phyloP scores from a whole-genome alignment of 2,329 filamentous ascomycete genomes.

The Colletotrichum sp. region DNA sequence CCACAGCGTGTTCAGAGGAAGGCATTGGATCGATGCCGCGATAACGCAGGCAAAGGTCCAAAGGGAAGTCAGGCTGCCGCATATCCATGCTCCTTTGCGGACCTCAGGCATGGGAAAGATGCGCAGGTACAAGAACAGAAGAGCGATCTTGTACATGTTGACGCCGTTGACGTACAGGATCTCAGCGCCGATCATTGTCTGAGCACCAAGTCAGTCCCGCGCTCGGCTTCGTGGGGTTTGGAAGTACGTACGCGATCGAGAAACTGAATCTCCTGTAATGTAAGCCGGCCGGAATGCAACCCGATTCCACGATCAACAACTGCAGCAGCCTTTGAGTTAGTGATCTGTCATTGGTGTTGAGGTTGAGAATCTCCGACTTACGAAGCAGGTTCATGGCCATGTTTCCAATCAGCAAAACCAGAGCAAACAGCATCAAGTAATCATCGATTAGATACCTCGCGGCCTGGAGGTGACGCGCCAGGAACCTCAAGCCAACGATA shows the following conservation, averaged over 20 bases:
- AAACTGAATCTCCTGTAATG: slow-evolving; percentile 4
- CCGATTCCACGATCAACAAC: slow-evolving; percentile 12
- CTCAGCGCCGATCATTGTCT: slow-evolving; percentile 16
- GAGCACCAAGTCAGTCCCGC: background rate
- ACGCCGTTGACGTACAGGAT: slow-evolving; percentile 20
- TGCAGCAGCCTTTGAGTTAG: background rate
- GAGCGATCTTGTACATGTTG: slow-evolving; percentile 37
- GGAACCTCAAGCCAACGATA: slow-evolving; percentile 9
- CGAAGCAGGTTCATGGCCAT: slow-evolving; percentile 17
- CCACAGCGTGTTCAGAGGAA: slow-evolving; percentile 8
- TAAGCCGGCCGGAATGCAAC: slow-evolving; percentile 7
- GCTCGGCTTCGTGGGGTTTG: background rate
- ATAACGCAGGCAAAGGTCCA: slow-evolving; percentile 16
- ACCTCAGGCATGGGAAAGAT: slow-evolving; percentile 41
- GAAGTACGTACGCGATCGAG: slow-evolving; percentile 1
- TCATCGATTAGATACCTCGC: slow-evolving; percentile 14
- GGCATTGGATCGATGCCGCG: slow-evolving; percentile 8
- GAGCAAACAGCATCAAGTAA: slow-evolving; percentile 9
- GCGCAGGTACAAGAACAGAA: slow-evolving; percentile 46
- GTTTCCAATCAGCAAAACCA: slow-evolving; percentile 1
- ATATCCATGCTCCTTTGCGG: slow-evolving; percentile 21
- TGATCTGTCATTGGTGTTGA: accelerated
- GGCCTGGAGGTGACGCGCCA: slow-evolving; percentile 8
- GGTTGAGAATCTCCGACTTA: background rate
- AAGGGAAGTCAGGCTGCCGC: background rate